Percentiles rank a stretch among this genome's conserved stretches.
Evolutionary conservation across 2,329 filamentous ascomycete species (phyloP).

Genomic region (Diaporthe australafricana): DNA sequence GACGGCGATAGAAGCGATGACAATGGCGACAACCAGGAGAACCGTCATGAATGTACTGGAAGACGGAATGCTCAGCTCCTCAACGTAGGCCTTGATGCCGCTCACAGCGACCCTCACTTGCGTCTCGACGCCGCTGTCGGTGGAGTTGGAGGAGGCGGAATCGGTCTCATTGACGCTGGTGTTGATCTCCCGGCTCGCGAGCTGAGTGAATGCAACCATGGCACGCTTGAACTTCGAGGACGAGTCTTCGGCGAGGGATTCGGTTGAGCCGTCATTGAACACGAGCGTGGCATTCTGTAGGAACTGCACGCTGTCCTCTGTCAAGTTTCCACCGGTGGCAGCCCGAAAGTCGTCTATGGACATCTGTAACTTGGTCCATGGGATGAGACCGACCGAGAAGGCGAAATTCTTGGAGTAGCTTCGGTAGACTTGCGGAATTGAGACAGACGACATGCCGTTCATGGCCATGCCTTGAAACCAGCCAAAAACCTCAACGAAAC

Average conservation of each 20-base stretch:
- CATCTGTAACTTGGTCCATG: slow-evolving; percentile 83
- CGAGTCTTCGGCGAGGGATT: slow-evolving; percentile 48
- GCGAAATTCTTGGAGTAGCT: slow-evolving; percentile 94
- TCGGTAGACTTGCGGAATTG: slow-evolving; percentile 87
- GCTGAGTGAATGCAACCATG: slow-evolving; percentile 56
- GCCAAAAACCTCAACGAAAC: slow-evolving; percentile 85
- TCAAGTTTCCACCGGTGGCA: slow-evolving; percentile 87
- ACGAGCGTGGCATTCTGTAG: slow-evolving; percentile 82
- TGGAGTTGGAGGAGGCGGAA: slow-evolving; percentile 32
- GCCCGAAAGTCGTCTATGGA: slow-evolving; percentile 87
- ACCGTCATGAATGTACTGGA: slow-evolving; percentile 98
- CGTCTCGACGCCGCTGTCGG: slow-evolving; percentile 37
- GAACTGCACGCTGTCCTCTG: slow-evolving; percentile 78
- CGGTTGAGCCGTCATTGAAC: slow-evolving; percentile 70
- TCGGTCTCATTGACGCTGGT: slow-evolving; percentile 56
- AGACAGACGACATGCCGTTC: slow-evolving; percentile 95
- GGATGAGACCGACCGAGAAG: slow-evolving; percentile 87
- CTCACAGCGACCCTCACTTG: slow-evolving; percentile 66
- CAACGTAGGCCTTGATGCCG: slow-evolving; percentile 85
- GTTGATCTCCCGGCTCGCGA: slow-evolving; percentile 66
- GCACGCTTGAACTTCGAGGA: slow-evolving; percentile 66
- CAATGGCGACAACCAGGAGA: slow-evolving; percentile 86
- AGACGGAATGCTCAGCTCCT: slow-evolving; percentile 85
- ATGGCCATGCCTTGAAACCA: slow-evolving; percentile 96
- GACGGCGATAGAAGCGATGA: slow-evolving; percentile 85